These are phyloP conservation scores for Psilocybe cyanescens DNA, from an alignment of 768 basidiomycete genomes.

Conservation along the genomic window DNA sequence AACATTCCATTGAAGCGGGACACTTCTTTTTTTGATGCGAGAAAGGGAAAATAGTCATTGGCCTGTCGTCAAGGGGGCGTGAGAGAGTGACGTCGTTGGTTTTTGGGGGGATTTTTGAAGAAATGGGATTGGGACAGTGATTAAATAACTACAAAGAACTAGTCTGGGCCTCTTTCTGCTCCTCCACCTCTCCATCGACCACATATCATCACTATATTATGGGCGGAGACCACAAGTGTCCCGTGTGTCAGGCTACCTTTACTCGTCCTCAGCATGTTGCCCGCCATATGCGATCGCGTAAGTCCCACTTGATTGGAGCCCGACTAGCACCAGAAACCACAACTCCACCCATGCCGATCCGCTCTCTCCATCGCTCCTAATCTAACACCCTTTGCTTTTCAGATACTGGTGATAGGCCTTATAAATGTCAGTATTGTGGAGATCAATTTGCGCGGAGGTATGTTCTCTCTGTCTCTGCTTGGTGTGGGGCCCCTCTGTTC, in stretches of 20 bases:
- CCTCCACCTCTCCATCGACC: slow-evolving; percentile 7
- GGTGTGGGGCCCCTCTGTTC: slow-evolving; percentile 12
- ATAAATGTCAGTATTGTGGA: slow-evolving; percentile 87
- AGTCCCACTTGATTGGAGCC: slow-evolving; percentile 38
- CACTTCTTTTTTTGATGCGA: not conserved
- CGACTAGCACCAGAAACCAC: slow-evolving; percentile 15
- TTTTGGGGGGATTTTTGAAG: slow-evolving; percentile 7
- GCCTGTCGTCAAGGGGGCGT: slow-evolving; percentile 23
- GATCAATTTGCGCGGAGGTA: slow-evolving; percentile 90
- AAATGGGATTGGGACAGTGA: slow-evolving; percentile 9
- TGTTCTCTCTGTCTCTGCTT: slow-evolving; percentile 2
- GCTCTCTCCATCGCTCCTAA: slow-evolving; percentile 17
- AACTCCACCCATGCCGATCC: slow-evolving; percentile 18
- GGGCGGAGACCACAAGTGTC: slow-evolving; percentile 87
- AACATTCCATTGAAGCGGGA: not conserved
- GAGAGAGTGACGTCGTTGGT: slow-evolving; percentile 22
- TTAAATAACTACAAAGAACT: slow-evolving; percentile 31
- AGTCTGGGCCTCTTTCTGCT: slow-evolving; percentile 16
- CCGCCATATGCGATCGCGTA: slow-evolving; percentile 89
- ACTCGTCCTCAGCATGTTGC: slow-evolving; percentile 91
- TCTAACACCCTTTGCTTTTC: slow-evolving; percentile 20
- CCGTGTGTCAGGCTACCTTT: slow-evolving; percentile 86
- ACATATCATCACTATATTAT: slow-evolving; percentile 36
- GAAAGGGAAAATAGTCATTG: not conserved
- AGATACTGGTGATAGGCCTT: slow-evolving; percentile 91